These are phyloP conservation scores for Dalbergia oliveri DNA, from an alignment of 306 rosid genomes.

Conservation along the genomic window DNA sequence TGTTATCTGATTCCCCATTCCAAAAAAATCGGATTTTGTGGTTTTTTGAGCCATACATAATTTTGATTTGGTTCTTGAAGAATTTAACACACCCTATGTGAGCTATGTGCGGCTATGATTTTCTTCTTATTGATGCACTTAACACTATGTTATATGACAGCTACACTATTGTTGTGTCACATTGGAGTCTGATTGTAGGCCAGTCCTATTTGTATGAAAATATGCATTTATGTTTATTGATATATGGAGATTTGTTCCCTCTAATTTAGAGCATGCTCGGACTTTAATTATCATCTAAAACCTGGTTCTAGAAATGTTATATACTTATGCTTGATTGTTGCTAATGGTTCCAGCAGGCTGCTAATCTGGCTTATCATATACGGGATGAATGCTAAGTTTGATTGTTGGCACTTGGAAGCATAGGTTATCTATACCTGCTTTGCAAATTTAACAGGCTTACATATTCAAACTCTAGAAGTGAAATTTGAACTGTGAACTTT, in stretches of 20 bases:
- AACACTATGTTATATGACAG: neutral
- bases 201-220: constrained; percentile 5
- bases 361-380: constrained; percentile 4
- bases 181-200: constrained; percentile 26
- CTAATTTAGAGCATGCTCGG: constrained; percentile 21
- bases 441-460: constrained; percentile 23
- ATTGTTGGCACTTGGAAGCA: constrained; percentile 6
- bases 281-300: constrained; percentile 9
- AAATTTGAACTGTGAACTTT: neutral
- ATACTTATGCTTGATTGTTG: constrained; percentile 22
- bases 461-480: neutral
- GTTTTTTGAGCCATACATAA: neutral
- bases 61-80: constrained; percentile 1
- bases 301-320: constrained; percentile 7
- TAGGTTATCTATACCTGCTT: neutral
- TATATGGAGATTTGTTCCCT: constrained; percentile 18
- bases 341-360: constrained; percentile 28
- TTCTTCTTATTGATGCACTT: constrained; percentile 1
- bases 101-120: too few species aligned
- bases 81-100: neutral
- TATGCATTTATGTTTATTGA: neutral
- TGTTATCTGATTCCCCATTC: constrained; percentile 13
- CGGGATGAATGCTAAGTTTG: neutral
- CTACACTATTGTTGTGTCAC: neutral
- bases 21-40: constrained; percentile 1